Evolutionary conservation across 2,329 filamentous ascomycete genomes (phyloP), one percentile per base, ranked within the genome.

Genomic region (Pestalotiopsis sp.): DNA sequence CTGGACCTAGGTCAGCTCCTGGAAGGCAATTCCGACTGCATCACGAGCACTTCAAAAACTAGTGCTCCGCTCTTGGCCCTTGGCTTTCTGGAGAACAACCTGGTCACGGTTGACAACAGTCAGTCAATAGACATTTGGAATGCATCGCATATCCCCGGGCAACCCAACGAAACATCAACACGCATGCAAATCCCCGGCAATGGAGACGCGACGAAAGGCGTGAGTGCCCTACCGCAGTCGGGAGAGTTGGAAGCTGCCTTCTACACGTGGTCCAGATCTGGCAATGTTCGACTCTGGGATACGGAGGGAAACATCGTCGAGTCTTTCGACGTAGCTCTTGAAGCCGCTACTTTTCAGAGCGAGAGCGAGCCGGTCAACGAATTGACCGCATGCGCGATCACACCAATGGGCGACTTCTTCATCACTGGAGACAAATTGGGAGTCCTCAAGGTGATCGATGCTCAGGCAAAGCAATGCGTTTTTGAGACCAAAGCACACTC

Each of bases 371-470:
- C 81, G 1, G 72, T 79, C 7, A 92, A 92, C 72, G 88, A 91
- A 73, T 81, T 91, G 63, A 86, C 86, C 3, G 86, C 87, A 71
- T 86, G 89, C 58, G 84, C 85, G 68, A 86, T 91, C 17, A 90
- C 91, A 1, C 82, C 84, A 31, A 84, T 88, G 52, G 91, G 88
- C 39, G 86, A 87, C 59, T 86, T 90, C 58, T 88, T 98, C 70
- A 87, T 95, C n/a, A 90, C 92, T 3, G 95, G 94, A 5, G 96
- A 99, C 79, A 93, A 90, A 74, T 88, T 93, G 70, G 96, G 96
- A n/a, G 88, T 97, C 14, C 80, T 99, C 55, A 90, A 89, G 70
- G 85, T 94, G 59, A 85, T 93, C 25, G 88, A 94, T 69, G 84
- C 87, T 57, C 81, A 85, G 14, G 89, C 89, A 0, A 88, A 89